Evolutionary conservation across 306 rosid species (phyloP).

Genomic region (Potentilla sterilis): DNA sequence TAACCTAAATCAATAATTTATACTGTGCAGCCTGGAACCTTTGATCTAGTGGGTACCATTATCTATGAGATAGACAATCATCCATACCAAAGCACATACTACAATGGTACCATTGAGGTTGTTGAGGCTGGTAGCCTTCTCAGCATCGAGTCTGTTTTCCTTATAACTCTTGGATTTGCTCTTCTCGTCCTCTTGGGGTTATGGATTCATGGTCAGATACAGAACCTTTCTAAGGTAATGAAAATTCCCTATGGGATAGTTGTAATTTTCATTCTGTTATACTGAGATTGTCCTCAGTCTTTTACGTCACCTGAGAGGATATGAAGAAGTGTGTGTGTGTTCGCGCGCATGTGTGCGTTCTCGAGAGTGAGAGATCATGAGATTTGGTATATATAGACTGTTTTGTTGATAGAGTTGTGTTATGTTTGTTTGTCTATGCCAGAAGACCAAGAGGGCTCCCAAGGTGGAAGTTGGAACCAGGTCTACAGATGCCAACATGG

Average conservation of each 20-base stretch:
- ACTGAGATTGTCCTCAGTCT: not conserved
- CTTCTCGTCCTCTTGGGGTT: constrained; percentile 65
- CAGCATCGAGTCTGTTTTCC: constrained; percentile 81
- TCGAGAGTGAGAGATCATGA: not conserved
- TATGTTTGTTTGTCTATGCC: constrained; percentile 22
- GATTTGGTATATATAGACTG: not conserved
- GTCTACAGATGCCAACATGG: constrained; percentile 65
- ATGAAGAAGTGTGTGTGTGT: not conserved
- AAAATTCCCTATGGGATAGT: not conserved
- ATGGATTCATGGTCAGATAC: constrained; percentile 84
- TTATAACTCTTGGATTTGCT: constrained; percentile 73
- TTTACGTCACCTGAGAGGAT: not conserved
- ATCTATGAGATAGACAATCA: constrained; percentile 76
- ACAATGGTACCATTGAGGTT: constrained; percentile 85
- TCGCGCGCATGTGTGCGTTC: not conserved
- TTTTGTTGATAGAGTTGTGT: constrained; percentile 11
- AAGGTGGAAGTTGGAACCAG: constrained; percentile 94
- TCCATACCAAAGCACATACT: constrained; percentile 75
- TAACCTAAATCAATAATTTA: constrained; percentile 21
- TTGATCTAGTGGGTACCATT: constrained; percentile 86
- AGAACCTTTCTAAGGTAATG: constrained; percentile 77
- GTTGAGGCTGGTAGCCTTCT: constrained; percentile 62
- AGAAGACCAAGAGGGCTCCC: constrained; percentile 90
- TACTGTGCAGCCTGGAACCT: constrained; percentile 72
- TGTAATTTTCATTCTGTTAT: not conserved